A percentile compares a stretch with the other conserved stretches of the same genome.
phyloP scores from a whole-genome alignment of 768 basidiomycete genomes.

The Paxillus ammoniavirescens region DNA sequence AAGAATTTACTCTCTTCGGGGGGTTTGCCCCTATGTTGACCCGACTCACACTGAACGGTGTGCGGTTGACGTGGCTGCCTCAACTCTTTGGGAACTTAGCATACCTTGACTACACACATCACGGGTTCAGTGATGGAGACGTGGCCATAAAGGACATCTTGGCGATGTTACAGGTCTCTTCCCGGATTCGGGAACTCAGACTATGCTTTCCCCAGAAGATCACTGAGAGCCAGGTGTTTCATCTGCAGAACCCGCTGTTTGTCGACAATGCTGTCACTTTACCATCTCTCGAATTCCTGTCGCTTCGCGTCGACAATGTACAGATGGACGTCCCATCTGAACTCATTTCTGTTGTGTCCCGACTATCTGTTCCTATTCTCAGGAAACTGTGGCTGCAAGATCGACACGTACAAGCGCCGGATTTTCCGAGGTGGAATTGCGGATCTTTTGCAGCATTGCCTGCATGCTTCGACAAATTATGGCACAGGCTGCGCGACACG shows the following conservation, averaged over 20 bases:
- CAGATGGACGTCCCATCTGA: slow-evolving; percentile 68
- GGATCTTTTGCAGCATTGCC: slow-evolving; percentile 44
- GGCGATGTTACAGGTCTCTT: slow-evolving; percentile 54
- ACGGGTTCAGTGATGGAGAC: slow-evolving; percentile 59
- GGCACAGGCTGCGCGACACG: neutral
- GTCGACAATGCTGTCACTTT: slow-evolving; percentile 37
- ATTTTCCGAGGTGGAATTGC: neutral
- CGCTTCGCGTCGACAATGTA: slow-evolving; percentile 47
- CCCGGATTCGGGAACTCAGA: slow-evolving; percentile 50
- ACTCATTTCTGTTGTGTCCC: slow-evolving; percentile 49
- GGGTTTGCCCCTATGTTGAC: slow-evolving; percentile 58
- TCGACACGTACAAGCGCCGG: slow-evolving; percentile 11
- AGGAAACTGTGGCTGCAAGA: slow-evolving; percentile 49
- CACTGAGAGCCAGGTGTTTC: slow-evolving; percentile 15
- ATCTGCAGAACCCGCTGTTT: slow-evolving; percentile 15
- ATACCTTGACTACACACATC: slow-evolving; percentile 69
- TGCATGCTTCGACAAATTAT: slow-evolving; percentile 6
- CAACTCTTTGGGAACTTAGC: slow-evolving; percentile 61
- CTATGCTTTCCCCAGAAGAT: slow-evolving; percentile 51
- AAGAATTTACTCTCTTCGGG: slow-evolving; percentile 63
- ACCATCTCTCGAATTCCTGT: slow-evolving; percentile 46
- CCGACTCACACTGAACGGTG: slow-evolving; percentile 58
- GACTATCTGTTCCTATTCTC: slow-evolving; percentile 48
- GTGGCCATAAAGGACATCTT: slow-evolving; percentile 58
- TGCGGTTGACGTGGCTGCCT: slow-evolving; percentile 61